phyloP scores from a whole-genome alignment of 1,284 basidiomycete genomes.

The Anthracocystis panici-leucophaei region DNA sequence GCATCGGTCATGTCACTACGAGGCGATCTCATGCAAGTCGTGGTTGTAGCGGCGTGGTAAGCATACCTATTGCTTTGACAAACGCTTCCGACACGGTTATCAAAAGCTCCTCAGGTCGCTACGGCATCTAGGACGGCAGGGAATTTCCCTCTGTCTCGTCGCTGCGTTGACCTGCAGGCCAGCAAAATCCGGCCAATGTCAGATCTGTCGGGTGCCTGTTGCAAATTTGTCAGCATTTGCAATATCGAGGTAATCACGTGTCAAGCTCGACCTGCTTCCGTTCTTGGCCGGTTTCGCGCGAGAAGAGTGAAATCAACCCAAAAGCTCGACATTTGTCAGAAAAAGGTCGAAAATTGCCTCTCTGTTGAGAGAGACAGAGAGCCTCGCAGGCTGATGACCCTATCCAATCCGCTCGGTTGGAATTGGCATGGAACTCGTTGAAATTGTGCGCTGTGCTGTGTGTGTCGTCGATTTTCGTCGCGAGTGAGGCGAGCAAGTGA shows the following conservation, averaged over 20 bases:
- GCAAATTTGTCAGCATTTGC: slow-evolving; percentile 16
- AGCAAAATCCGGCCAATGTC: neutral
- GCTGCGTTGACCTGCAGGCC: too few relatives aligned
- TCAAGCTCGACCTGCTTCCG: neutral
- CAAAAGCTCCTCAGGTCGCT: neutral
- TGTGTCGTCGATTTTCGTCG: slow-evolving; percentile 14
- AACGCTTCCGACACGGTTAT: too few relatives aligned
- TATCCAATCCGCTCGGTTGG: slow-evolving; percentile 24
- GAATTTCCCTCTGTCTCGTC: neutral
- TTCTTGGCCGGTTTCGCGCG: slow-evolving; percentile 28
- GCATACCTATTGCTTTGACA: too few relatives aligned
- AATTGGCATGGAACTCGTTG: slow-evolving; percentile 14
- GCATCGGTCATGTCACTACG: too few relatives aligned
- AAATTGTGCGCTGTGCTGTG: neutral
- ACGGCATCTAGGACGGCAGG: slow-evolving; percentile 3
- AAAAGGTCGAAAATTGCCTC: slow-evolving; percentile 3
- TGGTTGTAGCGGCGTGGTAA: too few relatives aligned
- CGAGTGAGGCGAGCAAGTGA: neutral
- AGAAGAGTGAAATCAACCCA: slow-evolving; percentile 2
- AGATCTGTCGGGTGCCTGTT: neutral
- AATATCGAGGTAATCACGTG: slow-evolving; percentile 6
- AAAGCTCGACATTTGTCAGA: slow-evolving; percentile 35
- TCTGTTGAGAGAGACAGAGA: neutral
- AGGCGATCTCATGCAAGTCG: too few relatives aligned
- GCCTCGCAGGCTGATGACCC: slow-evolving; percentile 27